Base-by-base conservation (phyloP, 768 basidiomycete species). In the Russula sp. region DNA sequence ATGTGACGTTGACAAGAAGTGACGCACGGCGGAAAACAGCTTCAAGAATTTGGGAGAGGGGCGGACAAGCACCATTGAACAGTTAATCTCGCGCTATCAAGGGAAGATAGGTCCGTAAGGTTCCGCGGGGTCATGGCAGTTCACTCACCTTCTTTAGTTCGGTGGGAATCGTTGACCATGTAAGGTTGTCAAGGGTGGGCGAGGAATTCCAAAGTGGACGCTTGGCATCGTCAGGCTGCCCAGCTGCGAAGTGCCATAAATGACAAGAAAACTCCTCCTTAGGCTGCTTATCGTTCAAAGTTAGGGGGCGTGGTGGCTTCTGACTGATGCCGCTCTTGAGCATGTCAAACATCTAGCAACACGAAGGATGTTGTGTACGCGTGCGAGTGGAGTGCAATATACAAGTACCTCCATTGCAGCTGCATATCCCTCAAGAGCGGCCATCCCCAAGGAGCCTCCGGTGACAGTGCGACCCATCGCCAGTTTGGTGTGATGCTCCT, bases 191-290 rank as follows among this genome's bases (percentile, higher is more conserved):
- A 41, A 67, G 65, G 36, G 57, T 22, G 13, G 60, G 41, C 13
- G 54, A 62, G 18, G 11, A 25, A 46, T 67, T 67, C 45, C 55
- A 63, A 32, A 14, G 22, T 38, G 66, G 66, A 16, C 46, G 32
- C 46, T 54, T 56, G 35, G 66, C 57, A 47, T 42, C 49, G 42
- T 67, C 66, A 25, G 66, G 66, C 29, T 66, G 43, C 7, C 60
- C 66, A 25, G 66, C 66, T 8, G 66, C 66, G 20, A 66, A 56
- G 58, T 67, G 66, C 53, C 66, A 65, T 6, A 66, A 34, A 43
- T 65, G 58, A 56, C 48, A 55, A 43, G 59, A 36, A 51, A 54
- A 49, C 34, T 57, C 53, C 41, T 66, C 57, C 34, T 55, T 65
- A 29, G 25, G 25, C 25, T 43, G 54, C 58, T 38, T 65, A 35